phyloP scores from a whole-genome alignment of 2,329 filamentous ascomycete genomes.

The Neocucurbitaria cava region DNA sequence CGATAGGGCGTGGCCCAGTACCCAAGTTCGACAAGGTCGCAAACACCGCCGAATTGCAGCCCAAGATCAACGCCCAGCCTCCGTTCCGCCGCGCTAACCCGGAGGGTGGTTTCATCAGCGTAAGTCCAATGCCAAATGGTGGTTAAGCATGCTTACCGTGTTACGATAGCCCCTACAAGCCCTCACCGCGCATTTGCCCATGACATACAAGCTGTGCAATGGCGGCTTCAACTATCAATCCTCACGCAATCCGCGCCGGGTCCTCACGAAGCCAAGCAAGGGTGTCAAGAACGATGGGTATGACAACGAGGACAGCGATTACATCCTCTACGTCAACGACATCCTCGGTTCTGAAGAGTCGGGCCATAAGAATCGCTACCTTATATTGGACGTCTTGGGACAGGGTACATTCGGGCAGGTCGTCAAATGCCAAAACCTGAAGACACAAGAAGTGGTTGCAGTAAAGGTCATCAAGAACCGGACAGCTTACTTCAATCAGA shows the following conservation, averaged over 20 bases:
- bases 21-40: constrained; percentile 87
- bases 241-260: constrained; percentile 91
- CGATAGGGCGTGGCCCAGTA: constrained; percentile 68
- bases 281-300: constrained; percentile 98
- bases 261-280: constrained; percentile 98
- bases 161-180: constrained; percentile 83
- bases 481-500: constrained; percentile 99
- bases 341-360: constrained; percentile 97
- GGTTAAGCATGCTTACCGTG: constrained; percentile 21
- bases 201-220: constrained; percentile 98
- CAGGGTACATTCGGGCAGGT: constrained; percentile 99
- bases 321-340: constrained; percentile 98
- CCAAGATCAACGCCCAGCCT: constrained; percentile 85
- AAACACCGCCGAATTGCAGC: constrained; percentile 75
- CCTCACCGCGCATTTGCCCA: constrained; percentile 87
- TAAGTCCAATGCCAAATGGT: constrained; percentile 58
- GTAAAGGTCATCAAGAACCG: constrained; percentile 99
- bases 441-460: constrained; percentile 97
- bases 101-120: constrained; percentile 97
- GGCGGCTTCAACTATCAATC: constrained; percentile 98
- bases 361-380: constrained; percentile 97
- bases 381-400: constrained; percentile 94
- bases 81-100: constrained; percentile 92
- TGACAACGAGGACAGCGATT: constrained; percentile 98
- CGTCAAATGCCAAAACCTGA: constrained; percentile 97